A percentile compares a stretch with the other conserved stretches of the same genome.
Evolutionary conservation across 257 asterid species (phyloP).

Genomic region (Jasminum sambac): DNA sequence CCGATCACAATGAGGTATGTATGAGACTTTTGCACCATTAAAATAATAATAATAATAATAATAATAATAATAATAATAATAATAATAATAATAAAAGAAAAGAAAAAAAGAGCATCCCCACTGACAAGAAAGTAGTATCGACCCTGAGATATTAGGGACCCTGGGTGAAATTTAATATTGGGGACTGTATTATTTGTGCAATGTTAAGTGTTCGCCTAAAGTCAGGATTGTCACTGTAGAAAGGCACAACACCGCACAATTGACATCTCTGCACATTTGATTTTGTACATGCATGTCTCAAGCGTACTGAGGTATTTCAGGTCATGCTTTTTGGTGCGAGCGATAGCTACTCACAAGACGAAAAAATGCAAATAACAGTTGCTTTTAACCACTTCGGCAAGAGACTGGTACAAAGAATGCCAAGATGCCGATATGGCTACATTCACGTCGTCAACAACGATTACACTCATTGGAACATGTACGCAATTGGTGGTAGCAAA

Average conservation of each 20-base stretch:
- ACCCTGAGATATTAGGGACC: too few relatives aligned
- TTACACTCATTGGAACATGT: conserved; percentile 49
- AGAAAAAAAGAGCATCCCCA: too few relatives aligned
- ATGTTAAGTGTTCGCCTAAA: too few relatives aligned
- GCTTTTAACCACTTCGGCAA: conserved; percentile 59
- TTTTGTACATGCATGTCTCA: not conserved
- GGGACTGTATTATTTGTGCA: too few relatives aligned
- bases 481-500: conserved; percentile 46
- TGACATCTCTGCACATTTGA: not conserved
- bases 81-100: too few relatives aligned
- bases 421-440: conserved; percentile 33
- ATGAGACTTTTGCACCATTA: too few relatives aligned
- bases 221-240: too few relatives aligned
- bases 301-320: conserved; percentile 6
- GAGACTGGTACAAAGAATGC: conserved; percentile 56
- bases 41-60: too few relatives aligned
- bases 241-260: not conserved
- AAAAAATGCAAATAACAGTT: conserved; percentile 48
- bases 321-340: conserved; percentile 38
- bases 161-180: too few relatives aligned
- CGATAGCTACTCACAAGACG: conserved; percentile 24
- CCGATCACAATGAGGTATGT: conserved; percentile 36
- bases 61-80: too few relatives aligned
- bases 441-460: conserved; percentile 43
- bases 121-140: too few relatives aligned